phyloP scores from a whole-genome alignment of 2,329 filamentous ascomycete genomes.

The Raffaelea albimanens region DNA sequence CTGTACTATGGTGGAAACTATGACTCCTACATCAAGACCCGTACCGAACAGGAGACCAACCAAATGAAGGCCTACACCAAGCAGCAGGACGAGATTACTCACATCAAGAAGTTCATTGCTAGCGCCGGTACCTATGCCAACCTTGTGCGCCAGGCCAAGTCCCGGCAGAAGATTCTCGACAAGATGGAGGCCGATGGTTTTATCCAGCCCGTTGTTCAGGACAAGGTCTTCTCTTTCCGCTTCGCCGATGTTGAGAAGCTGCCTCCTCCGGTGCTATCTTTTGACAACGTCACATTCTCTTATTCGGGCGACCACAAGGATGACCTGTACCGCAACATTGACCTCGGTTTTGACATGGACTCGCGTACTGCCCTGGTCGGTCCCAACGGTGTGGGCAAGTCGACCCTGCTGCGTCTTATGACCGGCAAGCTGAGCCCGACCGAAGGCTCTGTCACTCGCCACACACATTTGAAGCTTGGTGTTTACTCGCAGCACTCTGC shows the following conservation, averaged over 20 bases:
- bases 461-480: conserved; percentile 97
- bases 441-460: conserved; percentile 69
- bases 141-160: conserved; percentile 97
- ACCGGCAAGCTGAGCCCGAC: conserved; percentile 88
- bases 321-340: conserved; percentile 91
- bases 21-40: conserved; percentile 94
- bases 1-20: conserved; percentile 99
- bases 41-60: conserved; percentile 89
- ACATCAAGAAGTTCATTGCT: conserved; percentile 99
- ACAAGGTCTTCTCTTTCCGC: conserved; percentile 92
- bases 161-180: conserved; percentile 98
- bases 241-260: conserved; percentile 99
- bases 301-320: conserved; percentile 87
- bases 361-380: conserved; percentile 93
- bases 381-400: conserved; percentile 98
- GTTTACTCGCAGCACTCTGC: conserved; percentile 98
- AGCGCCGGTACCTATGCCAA: conserved; percentile 99
- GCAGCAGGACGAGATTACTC: conserved; percentile 96
- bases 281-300: conserved; percentile 95
- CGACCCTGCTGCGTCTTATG: conserved; percentile 90
- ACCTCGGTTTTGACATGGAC: conserved; percentile 99
- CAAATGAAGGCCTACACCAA: conserved; percentile 99
- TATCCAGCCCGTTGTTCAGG: conserved; percentile 78
- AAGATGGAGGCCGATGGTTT: conserved; percentile 99
- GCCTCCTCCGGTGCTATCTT: conserved; percentile 91